These are phyloP conservation scores for Elasticomyces elasticus DNA, from an alignment of 495 filamentous ascomycete genomes.

Conservation along the genomic window DNA sequence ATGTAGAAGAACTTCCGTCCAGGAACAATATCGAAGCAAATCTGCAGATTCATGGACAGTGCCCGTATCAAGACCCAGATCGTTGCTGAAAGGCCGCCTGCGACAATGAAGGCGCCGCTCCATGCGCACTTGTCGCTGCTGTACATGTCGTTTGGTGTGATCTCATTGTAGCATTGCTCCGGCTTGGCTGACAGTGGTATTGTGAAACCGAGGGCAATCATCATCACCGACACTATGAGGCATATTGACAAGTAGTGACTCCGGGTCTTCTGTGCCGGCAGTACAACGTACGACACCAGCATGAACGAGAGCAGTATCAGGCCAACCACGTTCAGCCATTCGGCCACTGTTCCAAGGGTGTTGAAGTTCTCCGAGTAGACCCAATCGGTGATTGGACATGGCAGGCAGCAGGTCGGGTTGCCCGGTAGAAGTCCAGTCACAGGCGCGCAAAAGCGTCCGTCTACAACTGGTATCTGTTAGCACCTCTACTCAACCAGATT, in stretches of 20 bases:
- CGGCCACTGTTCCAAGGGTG: constrained; percentile 51
- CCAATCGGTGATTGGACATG: constrained; percentile 80
- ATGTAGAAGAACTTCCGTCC: constrained; percentile 85
- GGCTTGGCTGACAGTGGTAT: constrained; percentile 76
- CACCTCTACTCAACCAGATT: constrained; percentile 18
- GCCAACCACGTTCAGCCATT: constrained; percentile 70
- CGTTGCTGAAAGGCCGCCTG: constrained; percentile 71
- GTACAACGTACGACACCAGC: constrained; percentile 66
- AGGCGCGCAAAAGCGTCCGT: constrained; percentile 54
- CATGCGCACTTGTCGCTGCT: constrained; percentile 72
- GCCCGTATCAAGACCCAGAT: constrained; percentile 88
- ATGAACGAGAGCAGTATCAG: constrained; percentile 65
- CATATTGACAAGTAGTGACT: constrained; percentile 89
- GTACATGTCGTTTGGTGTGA: constrained; percentile 91
- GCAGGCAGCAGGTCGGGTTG: constrained; percentile 64
- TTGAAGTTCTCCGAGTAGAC: constrained; percentile 39
- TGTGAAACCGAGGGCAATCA: constrained; percentile 85
- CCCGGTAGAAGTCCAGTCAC: constrained; percentile 31
- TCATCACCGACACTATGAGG: constrained; percentile 59
- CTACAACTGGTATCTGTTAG: constrained; percentile 45
- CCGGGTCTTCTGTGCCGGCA: constrained; percentile 83
- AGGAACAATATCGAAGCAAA: constrained; percentile 90
- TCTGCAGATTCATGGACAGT: constrained; percentile 88
- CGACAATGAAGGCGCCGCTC: constrained; percentile 73
- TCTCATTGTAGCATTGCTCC: constrained; percentile 73